Base-by-base conservation (phyloP, 345 rosid species). In the Passiflora organensis region DNA sequence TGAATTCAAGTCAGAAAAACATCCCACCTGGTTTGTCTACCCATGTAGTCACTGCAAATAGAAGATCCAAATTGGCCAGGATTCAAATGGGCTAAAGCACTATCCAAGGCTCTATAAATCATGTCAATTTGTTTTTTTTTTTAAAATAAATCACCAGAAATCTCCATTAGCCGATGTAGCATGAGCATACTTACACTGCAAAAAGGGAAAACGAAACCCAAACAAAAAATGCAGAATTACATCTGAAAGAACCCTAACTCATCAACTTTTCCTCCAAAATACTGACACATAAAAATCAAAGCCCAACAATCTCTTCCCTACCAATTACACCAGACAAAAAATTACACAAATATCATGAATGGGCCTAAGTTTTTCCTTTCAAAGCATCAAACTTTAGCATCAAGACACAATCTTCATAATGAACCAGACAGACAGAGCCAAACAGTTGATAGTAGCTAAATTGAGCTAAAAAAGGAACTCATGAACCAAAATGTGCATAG, bases 261-360 rank as follows among this genome's bases (percentile, higher is more conserved):
- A 13, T 9, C 43, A 41, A 41, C n/a, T 41, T 41, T 15, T 41
- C n/a, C 4, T 15, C 4, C 14, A 0, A 59, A 52, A 51, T 14
- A 48, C 43, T 43, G 15, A 32, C 24, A 56, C 56, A 51, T 43
- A 21, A 65, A 18, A 52, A 53, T 14, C n/a, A 41, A 49, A 23
- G 34, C 24, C 52, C 28, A 23, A 2, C 4, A 43, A 32, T 43
- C 13, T 37, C 15, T 23, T 1, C 49, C 12, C 8, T 34, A 23
- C 44, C 14, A 37, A 58, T 21, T 6, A 14, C 24, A 36, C 22
- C 37, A 23, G 10, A 23, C 16, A 14, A 38, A 37, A 6, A 20
- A 46, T 62, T 53, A n/a, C 45, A 20, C 46, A 37, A 44, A 52
- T 55, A 28, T 37, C 5, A 48, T 9, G 19, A 51, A 13, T 43